Percentiles rank a stretch among this genome's conserved stretches.
phyloP scores from a whole-genome alignment of 2,329 filamentous ascomycete species.

The Kalaharituber pfeilii region DNA sequence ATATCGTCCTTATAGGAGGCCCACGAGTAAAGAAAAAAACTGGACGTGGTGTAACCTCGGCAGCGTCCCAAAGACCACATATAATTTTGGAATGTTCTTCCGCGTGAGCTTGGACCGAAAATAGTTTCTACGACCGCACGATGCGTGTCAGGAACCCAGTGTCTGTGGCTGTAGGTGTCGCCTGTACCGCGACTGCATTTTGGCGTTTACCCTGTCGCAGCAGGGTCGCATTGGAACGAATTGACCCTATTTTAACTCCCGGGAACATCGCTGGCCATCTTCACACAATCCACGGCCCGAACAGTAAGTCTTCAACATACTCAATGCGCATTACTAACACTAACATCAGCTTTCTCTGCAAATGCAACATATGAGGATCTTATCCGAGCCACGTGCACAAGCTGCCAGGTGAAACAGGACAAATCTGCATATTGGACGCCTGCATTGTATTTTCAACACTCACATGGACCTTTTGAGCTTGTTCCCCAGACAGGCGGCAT shows the following conservation, averaged over 20 bases:
- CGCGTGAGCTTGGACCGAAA: too few species aligned
- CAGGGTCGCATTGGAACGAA: conserved; percentile 47
- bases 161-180: too few species aligned
- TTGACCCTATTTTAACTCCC: conserved; percentile 59
- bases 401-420: conserved; percentile 62
- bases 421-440: conserved; percentile 83
- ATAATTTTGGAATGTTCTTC: too few species aligned
- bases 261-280: conserved; percentile 45
- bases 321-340: neutral
- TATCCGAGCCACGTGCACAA: conserved; percentile 50
- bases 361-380: conserved; percentile 42
- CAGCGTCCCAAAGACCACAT: too few species aligned
- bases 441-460: conserved; percentile 56
- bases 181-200: conserved; percentile 50
- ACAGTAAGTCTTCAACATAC: conserved; percentile 48
- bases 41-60: too few species aligned
- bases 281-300: conserved; percentile 59
- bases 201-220: conserved; percentile 79
- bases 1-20: too few species aligned
- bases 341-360: conserved; percentile 43
- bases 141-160: too few species aligned
- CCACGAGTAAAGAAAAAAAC: too few species aligned
- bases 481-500: conserved; percentile 66
- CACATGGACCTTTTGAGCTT: conserved; percentile 47
- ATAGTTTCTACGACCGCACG: too few species aligned